Conservation (phyloP, 2,329 filamentous ascomycete genomes). For the Pseudocercospora fijiensis region DNA sequence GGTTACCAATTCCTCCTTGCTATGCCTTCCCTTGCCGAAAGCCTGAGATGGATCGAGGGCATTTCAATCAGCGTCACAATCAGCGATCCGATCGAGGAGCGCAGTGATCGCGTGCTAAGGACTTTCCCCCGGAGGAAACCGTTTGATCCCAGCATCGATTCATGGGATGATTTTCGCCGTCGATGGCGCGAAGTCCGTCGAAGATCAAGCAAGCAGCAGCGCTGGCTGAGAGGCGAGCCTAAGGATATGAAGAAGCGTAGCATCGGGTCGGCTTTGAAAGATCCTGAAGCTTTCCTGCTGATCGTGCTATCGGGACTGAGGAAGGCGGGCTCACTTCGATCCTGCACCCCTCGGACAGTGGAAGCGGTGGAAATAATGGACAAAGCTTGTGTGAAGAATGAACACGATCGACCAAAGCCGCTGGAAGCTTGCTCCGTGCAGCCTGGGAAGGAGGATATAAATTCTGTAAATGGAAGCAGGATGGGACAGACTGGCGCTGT, state of each 20-base stretch:
- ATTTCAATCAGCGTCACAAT: neutral
- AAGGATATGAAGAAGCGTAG: neutral
- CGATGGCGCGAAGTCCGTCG: neutral
- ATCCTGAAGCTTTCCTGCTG: neutral
- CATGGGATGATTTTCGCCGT: neutral
- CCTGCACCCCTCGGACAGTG: neutral
- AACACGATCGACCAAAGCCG: neutral
- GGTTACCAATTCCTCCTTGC: neutral
- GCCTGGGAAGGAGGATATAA: neutral
- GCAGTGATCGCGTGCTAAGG: neutral
- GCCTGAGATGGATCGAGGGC: neutral
- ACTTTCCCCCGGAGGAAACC: neutral
- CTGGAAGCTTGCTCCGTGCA: neutral
- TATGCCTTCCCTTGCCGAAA: neutral
- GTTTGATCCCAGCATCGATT: neutral
- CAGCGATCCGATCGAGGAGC: neutral
- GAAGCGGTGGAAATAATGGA: neutral
- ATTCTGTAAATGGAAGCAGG: neutral
- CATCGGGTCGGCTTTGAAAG: neutral
- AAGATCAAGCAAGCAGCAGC: neutral
- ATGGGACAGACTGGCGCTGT: neutral
- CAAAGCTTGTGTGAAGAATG: neutral
- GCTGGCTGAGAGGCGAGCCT: neutral
- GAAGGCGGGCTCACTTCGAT: neutral
- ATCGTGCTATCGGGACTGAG: neutral